Percentiles rank a stretch among this genome's conserved stretches.
phyloP scores from a whole-genome alignment of 306 rosid genomes.

The Coriaria nepalensis region DNA sequence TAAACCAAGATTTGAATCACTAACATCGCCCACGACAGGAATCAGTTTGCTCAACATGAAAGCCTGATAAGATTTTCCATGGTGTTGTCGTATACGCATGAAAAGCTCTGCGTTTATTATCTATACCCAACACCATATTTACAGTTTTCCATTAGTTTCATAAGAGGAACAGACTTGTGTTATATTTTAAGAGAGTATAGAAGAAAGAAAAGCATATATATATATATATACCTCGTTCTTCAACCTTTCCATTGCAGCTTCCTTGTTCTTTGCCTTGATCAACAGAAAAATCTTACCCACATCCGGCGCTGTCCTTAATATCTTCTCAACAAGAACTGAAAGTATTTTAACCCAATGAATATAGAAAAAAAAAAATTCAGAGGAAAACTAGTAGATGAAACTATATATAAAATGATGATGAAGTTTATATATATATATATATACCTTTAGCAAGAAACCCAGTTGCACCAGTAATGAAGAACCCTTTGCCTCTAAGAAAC shows the following conservation, averaged over 20 bases:
- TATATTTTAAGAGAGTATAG: background rate
- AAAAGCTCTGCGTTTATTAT: conserved; percentile 78
- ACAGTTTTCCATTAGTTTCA: conserved; percentile 2
- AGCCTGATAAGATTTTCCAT: conserved; percentile 68
- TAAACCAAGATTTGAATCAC: conserved; percentile 68
- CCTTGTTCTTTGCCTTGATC: conserved; percentile 79
- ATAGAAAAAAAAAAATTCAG: background rate
- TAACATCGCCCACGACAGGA: conserved; percentile 71
- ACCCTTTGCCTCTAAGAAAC: conserved; percentile 62
- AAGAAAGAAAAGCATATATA: background rate
- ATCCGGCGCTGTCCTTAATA: conserved; percentile 71
- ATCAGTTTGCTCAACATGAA: conserved; percentile 81
- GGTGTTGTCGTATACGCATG: conserved; percentile 57
- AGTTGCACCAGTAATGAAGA: conserved; percentile 77
- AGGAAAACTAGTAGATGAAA: background rate
- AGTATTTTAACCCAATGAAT: background rate
- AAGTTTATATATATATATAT: conserved; percentile 5
- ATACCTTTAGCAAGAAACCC: conserved; percentile 93
- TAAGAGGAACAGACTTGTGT: background rate
- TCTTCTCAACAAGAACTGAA: conserved; percentile 88
- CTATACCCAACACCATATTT: conserved; percentile 18
- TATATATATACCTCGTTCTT: conserved; percentile 62
- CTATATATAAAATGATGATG: background rate
- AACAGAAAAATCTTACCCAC: conserved; percentile 76
- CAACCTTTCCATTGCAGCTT: conserved; percentile 67